phyloP scores from a whole-genome alignment of 1,284 basidiomycete species.

The Pseudozyma sp. region DNA sequence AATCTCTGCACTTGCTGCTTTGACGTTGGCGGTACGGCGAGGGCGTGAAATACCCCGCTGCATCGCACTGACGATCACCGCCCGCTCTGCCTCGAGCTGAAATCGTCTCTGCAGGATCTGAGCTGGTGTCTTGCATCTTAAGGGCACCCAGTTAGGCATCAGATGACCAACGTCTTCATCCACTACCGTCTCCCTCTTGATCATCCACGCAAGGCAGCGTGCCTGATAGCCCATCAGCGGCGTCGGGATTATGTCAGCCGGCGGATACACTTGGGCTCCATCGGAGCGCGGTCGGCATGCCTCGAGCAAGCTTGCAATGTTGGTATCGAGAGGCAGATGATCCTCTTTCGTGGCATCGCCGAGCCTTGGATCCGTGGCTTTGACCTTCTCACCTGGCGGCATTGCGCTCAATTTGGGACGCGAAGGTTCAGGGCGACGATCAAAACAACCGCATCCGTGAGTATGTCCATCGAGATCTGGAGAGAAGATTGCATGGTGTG shows the following conservation, averaged over 20 bases:
- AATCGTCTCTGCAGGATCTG: conserved; percentile 23
- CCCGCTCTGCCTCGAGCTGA: conserved; percentile 34
- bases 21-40: conserved; percentile 34
- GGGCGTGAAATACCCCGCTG: conserved; percentile 19
- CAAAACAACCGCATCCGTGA: conserved; percentile 5
- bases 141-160: conserved; percentile 46
- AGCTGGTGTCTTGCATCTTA: conserved; percentile 26
- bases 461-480: too few species aligned
- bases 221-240: conserved; percentile 46
- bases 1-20: conserved; percentile 9
- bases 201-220: conserved; percentile 50
- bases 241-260: conserved; percentile 37
- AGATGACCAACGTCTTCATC: conserved; percentile 35
- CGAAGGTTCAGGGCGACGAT: conserved; percentile 2
- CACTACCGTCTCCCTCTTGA: conserved; percentile 34
- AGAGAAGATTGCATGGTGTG: too few species aligned
- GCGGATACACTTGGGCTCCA: conserved; percentile 29
- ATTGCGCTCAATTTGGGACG: conserved; percentile 17
- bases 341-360: conserved; percentile 25
- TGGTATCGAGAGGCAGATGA: conserved; percentile 40
- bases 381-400: conserved; percentile 17
- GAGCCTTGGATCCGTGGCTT: conserved; percentile 22
- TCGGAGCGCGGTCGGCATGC: conserved; percentile 40
- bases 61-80: conserved; percentile 28
- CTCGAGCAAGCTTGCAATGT: conserved; percentile 46